Percentiles rank a stretch among this genome's conserved stretches.
Conservation (phyloP, 2,329 filamentous ascomycete species). For the Tricladium varicosporioides region DNA sequence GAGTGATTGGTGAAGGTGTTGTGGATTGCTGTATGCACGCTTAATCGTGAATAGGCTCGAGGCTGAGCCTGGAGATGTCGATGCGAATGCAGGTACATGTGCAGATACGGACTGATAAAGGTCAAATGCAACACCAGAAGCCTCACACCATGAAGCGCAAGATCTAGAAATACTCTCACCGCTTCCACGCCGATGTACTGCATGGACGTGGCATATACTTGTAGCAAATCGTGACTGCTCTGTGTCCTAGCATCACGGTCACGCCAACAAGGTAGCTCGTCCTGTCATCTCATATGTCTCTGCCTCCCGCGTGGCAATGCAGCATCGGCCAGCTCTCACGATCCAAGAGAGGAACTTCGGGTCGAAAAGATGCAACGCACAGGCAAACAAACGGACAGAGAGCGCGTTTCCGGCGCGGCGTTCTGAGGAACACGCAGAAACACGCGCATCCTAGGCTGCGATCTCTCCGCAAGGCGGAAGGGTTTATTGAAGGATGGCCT, state of each 20-base stretch:
- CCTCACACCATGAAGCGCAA: background rate
- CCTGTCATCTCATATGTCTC: background rate
- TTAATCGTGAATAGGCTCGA: background rate
- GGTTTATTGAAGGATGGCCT: background rate
- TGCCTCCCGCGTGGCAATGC: background rate
- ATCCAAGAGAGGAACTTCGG: background rate
- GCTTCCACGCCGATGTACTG: background rate
- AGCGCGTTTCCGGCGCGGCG: background rate
- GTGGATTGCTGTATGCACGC: background rate
- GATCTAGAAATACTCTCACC: background rate
- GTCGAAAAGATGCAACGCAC: background rate
- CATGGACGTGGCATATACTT: background rate
- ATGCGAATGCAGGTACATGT: background rate
- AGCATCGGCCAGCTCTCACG: background rate
- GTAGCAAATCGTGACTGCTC: background rate
- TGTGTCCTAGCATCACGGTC: background rate
- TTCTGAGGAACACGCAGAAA: background rate
- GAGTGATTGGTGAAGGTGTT: background rate
- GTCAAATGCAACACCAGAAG: background rate
- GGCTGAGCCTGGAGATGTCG: background rate
- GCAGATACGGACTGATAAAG: background rate
- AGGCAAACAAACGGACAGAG: background rate
- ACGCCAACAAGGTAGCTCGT: background rate
- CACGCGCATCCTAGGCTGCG: background rate
- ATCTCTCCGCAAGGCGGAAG: background rate